Evolutionary conservation across 2,329 filamentous ascomycete genomes (phyloP), one percentile per base, ranked within the genome.

Genomic region (Cordyceps farinosa): DNA sequence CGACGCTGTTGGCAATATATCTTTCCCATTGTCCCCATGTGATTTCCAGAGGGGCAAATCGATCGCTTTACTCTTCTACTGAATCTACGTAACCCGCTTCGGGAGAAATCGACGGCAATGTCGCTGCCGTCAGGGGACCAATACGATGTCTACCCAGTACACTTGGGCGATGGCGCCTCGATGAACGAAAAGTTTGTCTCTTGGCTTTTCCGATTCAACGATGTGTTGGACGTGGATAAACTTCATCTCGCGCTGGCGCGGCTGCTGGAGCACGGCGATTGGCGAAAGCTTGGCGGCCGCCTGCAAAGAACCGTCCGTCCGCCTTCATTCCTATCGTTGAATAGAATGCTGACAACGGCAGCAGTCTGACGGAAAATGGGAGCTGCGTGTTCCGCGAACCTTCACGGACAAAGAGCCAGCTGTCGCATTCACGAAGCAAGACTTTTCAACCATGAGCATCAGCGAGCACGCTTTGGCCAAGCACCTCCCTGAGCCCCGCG

Each of bases 261-360:
- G 27, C 68, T 83, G 22, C 66, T 82, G 8, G 71, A 78, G 13
- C 75, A 73, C 9, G 77, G 75, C 1, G 77, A 77, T 36, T 83
- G 80, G 81, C 74, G 73, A 34, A 80, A 80, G 65, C 66, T 83
- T 1, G 79, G 79, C 0, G 81, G 79, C 9, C 74, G 80, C 6
- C 65, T 82, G 27, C 27, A 59, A 2, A 38, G 54, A 52, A 52
- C n/a, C 5, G 55, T 58, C 3, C 7, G 55, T 48, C 8, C 30
- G 6, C 29, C 29, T 44, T 22, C 3, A 36, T 44, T n/a, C 36
- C 17, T 30, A 29, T 5, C 4, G 29, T 10, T 22, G 17, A 34
- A 3, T 44, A 38, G 34, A 15, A 10, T 22, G 10, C 32, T 63
- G 15, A 56, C 27, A 22, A 10, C 17, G 22, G 7, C 11, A 17